phyloP scores from a whole-genome alignment of 1,139 yeast genomes.

The Yamadazyma triangularis region DNA sequence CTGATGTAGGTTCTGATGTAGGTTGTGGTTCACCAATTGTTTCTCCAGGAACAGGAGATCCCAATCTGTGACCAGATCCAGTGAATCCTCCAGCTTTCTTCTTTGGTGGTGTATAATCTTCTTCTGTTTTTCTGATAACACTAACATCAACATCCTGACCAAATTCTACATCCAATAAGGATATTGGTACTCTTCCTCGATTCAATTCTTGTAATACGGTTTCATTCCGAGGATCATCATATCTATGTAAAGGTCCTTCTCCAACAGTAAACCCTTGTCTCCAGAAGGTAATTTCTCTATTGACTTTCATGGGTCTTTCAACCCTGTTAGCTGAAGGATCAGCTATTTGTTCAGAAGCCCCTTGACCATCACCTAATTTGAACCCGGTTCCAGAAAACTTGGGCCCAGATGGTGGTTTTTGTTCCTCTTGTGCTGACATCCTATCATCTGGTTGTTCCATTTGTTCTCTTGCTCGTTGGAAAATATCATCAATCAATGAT shows the following conservation, averaged over 20 bases:
- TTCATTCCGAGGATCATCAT: slow-evolving; percentile 86
- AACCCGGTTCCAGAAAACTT: slow-evolving; percentile 71
- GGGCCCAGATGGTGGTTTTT: slow-evolving; percentile 6
- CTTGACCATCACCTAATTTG: slow-evolving; percentile 65
- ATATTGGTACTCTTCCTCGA: slow-evolving; percentile 90
- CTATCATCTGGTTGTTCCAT: slow-evolving; percentile 42
- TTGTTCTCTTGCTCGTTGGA: slow-evolving; percentile 42
- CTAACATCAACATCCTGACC: slow-evolving; percentile 97
- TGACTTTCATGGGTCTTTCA: slow-evolving; percentile 48
- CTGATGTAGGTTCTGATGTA: slow-evolving; percentile 3
- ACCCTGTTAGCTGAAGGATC: slow-evolving; percentile 25
- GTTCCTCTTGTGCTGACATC: slow-evolving; percentile 26
- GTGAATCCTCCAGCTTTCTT: slow-evolving; percentile 63
- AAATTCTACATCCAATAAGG: slow-evolving; percentile 72
- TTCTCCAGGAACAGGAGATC: slow-evolving; percentile 85
- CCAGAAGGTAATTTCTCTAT: slow-evolving; percentile 88
- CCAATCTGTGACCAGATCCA: slow-evolving; percentile 86
- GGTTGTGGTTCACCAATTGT: slow-evolving; percentile 13
- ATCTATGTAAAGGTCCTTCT: slow-evolving; percentile 78
- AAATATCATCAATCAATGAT: slow-evolving; percentile 43
- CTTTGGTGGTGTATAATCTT: slow-evolving; percentile 75
- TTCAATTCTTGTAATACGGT: slow-evolving; percentile 74
- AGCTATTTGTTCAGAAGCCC: slow-evolving; percentile 34
- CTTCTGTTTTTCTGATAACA: slow-evolving; percentile 76
- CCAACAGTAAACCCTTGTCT: slow-evolving; percentile 94